Base-by-base conservation (phyloP, 352 stramenopile genomes). In the Globisporangium acanthophoron region DNA sequence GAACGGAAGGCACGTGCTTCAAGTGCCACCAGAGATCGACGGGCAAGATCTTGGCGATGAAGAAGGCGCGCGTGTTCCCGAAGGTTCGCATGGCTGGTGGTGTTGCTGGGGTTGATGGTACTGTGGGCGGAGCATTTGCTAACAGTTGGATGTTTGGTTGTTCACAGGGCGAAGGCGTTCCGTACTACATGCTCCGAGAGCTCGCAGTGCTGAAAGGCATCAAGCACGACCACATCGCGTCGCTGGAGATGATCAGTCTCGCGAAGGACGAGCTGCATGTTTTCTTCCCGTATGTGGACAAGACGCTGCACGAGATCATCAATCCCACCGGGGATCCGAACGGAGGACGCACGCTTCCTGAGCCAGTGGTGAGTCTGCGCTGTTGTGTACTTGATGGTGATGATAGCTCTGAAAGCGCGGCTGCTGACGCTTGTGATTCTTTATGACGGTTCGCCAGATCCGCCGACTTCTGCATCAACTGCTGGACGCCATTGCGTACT, bases 161-260 rank as follows among this genome's bases (percentile, higher is more conserved):
- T 55, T 46, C 49, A 6, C 43, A 93, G 74, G 88, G 88, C 39
- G 88, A 97, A 75, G 89, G 88, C 37, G 85, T 97, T 18, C 89
- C 89, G n/a, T 97, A 97, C 57, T 97, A 97, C 62, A 97, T 96
- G 89, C 73, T 97, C 11, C 73, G 89, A 50, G 89, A 97, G 56
- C 59, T 97, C 29, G 87, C 89, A 13, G 89, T 96, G 27, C 59
- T 97, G 12, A 89, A 92, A 51, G 85, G 87, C 21, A 90, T 97
- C 59, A 76, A 81, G 52, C 89, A 97, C 46, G 81, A 88, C 43
- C 76, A 97, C 70, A 96, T 97, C 65, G 84, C 88, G 24, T 87
- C 83, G 1, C 68, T 97, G 43, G 82, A 95, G 54, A 81, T 93
- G 62, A 93, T 96, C 58, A 92, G 80, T 49, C 69, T 97, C 3